Evolutionary conservation across 1,284 basidiomycete genomes (phyloP).

Genomic region (Mycosarcoma mackinlayi): DNA sequence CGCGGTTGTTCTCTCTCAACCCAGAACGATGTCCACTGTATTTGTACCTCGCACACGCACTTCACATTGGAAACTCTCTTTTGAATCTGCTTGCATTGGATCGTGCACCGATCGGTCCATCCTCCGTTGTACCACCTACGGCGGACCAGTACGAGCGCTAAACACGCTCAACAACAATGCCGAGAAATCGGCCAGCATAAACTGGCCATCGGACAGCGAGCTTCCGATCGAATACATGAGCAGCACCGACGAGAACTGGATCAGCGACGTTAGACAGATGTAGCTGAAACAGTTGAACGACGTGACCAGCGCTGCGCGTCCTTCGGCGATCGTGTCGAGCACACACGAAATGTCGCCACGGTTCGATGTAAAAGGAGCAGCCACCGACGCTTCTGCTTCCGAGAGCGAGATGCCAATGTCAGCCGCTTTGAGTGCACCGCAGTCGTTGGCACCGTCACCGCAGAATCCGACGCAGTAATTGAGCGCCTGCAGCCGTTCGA

Average conservation of each 20-base stretch:
- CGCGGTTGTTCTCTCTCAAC: background rate
- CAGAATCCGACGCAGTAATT: constrained; percentile 98
- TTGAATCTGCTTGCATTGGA: background rate
- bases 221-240: constrained; percentile 95
- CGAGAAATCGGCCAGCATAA: constrained; percentile 72
- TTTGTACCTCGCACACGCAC: constrained; percentile 5
- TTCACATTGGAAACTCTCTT: background rate
- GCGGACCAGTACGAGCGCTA: constrained; percentile 37
- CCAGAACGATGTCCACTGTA: background rate
- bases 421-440: constrained; percentile 96
- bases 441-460: constrained; percentile 98
- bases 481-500: constrained; percentile 89
- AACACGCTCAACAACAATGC: constrained; percentile 28
- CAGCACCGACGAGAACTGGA: constrained; percentile 78
- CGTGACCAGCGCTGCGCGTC: constrained; percentile 92
- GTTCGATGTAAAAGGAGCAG: constrained; percentile 94
- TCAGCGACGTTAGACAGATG: constrained; percentile 75
- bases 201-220: constrained; percentile 94
- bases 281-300: constrained; percentile 99
- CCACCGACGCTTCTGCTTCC: constrained; percentile 98
- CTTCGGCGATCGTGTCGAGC: constrained; percentile 89
- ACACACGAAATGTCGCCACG: constrained; percentile 96
- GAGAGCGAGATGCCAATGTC: constrained; percentile 97
- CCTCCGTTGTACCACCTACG: constrained; percentile 14
- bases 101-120: background rate